Conservation (phyloP, 139 green algal species). For the Chlamydomonas asymmetrica region DNA sequence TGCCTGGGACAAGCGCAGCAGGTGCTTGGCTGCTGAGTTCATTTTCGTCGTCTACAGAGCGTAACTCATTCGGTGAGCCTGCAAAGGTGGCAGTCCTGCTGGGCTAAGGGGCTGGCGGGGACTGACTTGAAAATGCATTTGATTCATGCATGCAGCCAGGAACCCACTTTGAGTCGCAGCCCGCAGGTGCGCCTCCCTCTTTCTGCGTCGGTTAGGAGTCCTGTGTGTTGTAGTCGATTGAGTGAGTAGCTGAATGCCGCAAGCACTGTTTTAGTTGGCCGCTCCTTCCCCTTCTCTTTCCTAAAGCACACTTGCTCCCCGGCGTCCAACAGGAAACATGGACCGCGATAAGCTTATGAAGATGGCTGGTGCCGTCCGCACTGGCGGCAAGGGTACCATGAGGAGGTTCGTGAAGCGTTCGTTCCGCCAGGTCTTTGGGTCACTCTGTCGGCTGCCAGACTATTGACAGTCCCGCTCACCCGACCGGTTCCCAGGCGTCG, state of each 20-base stretch:
- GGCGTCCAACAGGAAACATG: conserved; percentile 70
- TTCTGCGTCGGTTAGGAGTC: too few relatives aligned
- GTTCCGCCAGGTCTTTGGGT: background rate
- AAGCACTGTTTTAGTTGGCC: background rate
- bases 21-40: too few relatives aligned
- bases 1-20: too few relatives aligned
- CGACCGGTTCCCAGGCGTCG: background rate
- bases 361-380: conserved; percentile 89
- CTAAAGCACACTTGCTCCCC: background rate
- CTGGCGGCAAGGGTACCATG: conserved; percentile 94
- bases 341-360: conserved; percentile 92
- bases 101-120: too few relatives aligned
- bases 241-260: background rate
- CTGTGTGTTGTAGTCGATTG: too few relatives aligned
- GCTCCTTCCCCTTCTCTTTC: background rate
- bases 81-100: too few relatives aligned
- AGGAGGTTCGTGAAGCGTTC: conserved; percentile 59
- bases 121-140: too few relatives aligned
- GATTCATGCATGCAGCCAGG: too few relatives aligned
- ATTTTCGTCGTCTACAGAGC: too few relatives aligned
- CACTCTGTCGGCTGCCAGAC: background rate
- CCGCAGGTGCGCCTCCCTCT: background rate
- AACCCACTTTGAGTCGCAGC: background rate
- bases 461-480: background rate
- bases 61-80: too few relatives aligned